Base-by-base conservation (phyloP, 139 green algal species). In the Picochlorum sp. region DNA sequence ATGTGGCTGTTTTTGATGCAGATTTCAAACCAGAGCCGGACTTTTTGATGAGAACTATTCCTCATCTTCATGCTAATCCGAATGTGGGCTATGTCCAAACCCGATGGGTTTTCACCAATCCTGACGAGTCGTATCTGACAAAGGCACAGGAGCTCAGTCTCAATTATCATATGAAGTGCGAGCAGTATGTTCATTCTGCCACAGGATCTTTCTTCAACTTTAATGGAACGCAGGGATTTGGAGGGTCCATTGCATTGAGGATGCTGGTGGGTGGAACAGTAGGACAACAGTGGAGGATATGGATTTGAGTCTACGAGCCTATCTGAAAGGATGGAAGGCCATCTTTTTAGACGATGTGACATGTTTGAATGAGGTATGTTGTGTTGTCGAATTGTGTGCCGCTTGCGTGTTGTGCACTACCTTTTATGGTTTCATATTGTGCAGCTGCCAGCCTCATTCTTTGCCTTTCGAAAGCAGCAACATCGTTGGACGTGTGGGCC, bases 381-480 rank as follows among this genome's bases (percentile, higher is more conserved):
- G 16, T 20, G 3, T 9, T 54, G 15, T 9, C 0, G 18, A 54
- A 61, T 85, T n/a, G 50, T 10, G 23, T 13, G 26, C 10, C 32
- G 49, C 62, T 20, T 16, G 11, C 26, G 3, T 59, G 14, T 30
- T 67, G 45, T 18, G 24, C 13, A 28, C 10, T 60, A 20, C 9
- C n/a, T 21, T 52, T 3, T 54, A 13, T 54, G 16, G 4, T 54
- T 18, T 54, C 1, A 41, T 11, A 11, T 9, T 41, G 47, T 54
- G 47, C 47, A 54, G 82, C 84, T 98, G 45, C 92, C 93, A 18
- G 84, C 80, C 66, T 88, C 78, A 56, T 92, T 96, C 67, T 88
- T 85, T 30, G 88, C 91, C 3, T 98, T 95, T 82, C 84, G 88
- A 74, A 98, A 95, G 74, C 93, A 98, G 86, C 93, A 98, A 81